A percentile compares a stretch with the other conserved stretches of the same genome.
Conservation (phyloP, 352 stramenopile genomes). For the Pythium angustatum region DNA sequence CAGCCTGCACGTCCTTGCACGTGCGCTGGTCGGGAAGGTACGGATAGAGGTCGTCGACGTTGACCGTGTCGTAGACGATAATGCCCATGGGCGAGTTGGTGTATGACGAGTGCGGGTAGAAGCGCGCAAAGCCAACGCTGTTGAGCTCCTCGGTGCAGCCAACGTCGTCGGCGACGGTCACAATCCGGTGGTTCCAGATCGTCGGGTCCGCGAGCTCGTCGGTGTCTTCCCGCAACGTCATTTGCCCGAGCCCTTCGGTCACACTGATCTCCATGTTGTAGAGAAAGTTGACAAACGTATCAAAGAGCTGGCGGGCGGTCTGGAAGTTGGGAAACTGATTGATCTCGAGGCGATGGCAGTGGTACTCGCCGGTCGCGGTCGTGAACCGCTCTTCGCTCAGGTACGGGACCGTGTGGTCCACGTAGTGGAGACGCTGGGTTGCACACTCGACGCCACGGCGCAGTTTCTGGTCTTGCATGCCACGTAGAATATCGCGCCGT, state of each 20-base stretch:
- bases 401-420: conserved; percentile 12
- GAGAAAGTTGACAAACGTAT: conserved; percentile 40
- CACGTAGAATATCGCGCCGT: conserved; percentile 9
- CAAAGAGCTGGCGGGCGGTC: conserved; percentile 44
- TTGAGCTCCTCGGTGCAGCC: conserved; percentile 27
- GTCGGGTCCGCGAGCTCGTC: conserved; percentile 35
- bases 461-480: conserved; percentile 44
- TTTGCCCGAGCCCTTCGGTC: conserved; percentile 45
- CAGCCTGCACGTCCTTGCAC: conserved; percentile 11
- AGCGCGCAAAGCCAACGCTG: conserved; percentile 31
- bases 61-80: conserved; percentile 37
- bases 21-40: conserved; percentile 34
- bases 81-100: conserved; percentile 30
- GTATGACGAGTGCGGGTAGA: conserved; percentile 20
- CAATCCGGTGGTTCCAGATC: conserved; percentile 44
- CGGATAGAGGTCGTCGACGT: conserved; percentile 47
- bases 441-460: conserved; percentile 17
- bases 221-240: conserved; percentile 46
- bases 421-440: not conserved
- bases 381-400: conserved; percentile 9
- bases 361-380: conserved; percentile 7
- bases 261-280: conserved; percentile 59
- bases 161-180: conserved; percentile 30
- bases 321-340: conserved; percentile 37
- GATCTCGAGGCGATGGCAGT: conserved; percentile 18